phyloP scores from a whole-genome alignment of 768 basidiomycete species.

The Pisolithus sp. region DNA sequence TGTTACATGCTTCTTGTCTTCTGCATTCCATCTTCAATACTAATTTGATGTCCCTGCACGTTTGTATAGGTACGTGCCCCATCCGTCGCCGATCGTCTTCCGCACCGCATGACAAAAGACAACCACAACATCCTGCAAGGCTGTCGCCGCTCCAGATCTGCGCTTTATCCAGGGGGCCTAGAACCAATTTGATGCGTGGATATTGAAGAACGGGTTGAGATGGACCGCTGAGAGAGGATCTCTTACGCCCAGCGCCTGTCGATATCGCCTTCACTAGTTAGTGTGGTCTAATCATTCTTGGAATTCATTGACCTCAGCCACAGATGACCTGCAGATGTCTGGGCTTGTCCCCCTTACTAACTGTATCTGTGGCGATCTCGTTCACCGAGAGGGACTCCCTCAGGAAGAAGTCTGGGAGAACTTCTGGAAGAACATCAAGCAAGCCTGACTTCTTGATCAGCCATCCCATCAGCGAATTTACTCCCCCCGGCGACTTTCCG shows the following conservation, averaged over 20 bases:
- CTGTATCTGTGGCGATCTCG: slow-evolving; percentile 83
- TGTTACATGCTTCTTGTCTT: not conserved
- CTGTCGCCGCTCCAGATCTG: slow-evolving; percentile 70
- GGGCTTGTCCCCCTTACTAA: slow-evolving; percentile 90
- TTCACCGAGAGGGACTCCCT: slow-evolving; percentile 73
- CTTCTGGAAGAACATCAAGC: slow-evolving; percentile 87
- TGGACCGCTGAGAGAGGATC: slow-evolving; percentile 88
- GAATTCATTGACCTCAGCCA: slow-evolving; percentile 9
- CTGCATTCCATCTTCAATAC: not conserved
- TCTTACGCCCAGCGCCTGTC: slow-evolving; percentile 70
- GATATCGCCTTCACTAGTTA: slow-evolving; percentile 86
- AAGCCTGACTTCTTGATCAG: slow-evolving; percentile 89
- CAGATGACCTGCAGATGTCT: slow-evolving; percentile 87
- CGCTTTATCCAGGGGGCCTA: slow-evolving; percentile 76
- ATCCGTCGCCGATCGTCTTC: slow-evolving; percentile 85
- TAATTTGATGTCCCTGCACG: slow-evolving; percentile 5
- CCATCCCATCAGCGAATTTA: slow-evolving; percentile 92
- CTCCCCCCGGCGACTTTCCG: slow-evolving; percentile 75
- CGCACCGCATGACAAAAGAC: slow-evolving; percentile 91
- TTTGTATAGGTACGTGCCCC: slow-evolving; percentile 69
- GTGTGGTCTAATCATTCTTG: slow-evolving; percentile 4
- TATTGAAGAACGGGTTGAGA: slow-evolving; percentile 78
- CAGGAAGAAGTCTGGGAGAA: slow-evolving; percentile 94
- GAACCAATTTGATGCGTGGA: slow-evolving; percentile 81
- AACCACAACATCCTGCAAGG: slow-evolving; percentile 95